phyloP scores from a whole-genome alignment of 108 stramenopile species.

The Mediolabrus comicus region DNA sequence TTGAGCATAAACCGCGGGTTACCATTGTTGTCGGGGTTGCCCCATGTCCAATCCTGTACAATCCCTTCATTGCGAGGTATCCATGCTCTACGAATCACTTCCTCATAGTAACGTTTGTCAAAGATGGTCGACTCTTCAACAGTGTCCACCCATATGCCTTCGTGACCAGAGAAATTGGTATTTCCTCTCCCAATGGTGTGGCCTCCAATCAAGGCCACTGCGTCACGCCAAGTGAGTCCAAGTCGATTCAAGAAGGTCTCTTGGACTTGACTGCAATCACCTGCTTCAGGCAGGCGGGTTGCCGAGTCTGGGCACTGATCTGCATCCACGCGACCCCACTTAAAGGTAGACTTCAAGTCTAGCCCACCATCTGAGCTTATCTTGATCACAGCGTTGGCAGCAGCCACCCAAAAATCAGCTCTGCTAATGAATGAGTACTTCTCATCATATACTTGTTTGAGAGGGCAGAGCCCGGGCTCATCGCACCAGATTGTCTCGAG shows the following conservation, averaged over 20 bases:
- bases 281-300: conserved; percentile 17
- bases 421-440: conserved; percentile 16
- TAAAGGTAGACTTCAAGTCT: conserved; percentile 19
- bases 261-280: conserved; percentile 21
- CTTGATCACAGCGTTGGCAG: conserved; percentile 28
- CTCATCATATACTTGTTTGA: conserved; percentile 7
- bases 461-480: conserved; percentile 3
- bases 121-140: conserved; percentile 21
- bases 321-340: conserved; percentile 29
- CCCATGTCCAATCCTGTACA: conserved; percentile 26
- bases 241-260: conserved; percentile 23
- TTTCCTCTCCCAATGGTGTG: conserved; percentile 42
- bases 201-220: conserved; percentile 47
- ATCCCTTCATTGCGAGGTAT: conserved; percentile 6
- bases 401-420: conserved; percentile 35
- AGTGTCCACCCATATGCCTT: conserved; percentile 42
- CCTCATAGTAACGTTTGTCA: conserved; percentile 37
- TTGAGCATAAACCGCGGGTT: conserved; percentile 36
- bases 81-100: conserved; percentile 17
- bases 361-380: conserved; percentile 15
- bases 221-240: conserved; percentile 36
- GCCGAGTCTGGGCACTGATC: conserved; percentile 10
- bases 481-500: conserved; percentile 29
- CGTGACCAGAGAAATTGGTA: conserved; percentile 29
- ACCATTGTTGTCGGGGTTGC: background rate